phyloP scores from a whole-genome alignment of 23 red algal species.

The Gracilaria caudata region DNA sequence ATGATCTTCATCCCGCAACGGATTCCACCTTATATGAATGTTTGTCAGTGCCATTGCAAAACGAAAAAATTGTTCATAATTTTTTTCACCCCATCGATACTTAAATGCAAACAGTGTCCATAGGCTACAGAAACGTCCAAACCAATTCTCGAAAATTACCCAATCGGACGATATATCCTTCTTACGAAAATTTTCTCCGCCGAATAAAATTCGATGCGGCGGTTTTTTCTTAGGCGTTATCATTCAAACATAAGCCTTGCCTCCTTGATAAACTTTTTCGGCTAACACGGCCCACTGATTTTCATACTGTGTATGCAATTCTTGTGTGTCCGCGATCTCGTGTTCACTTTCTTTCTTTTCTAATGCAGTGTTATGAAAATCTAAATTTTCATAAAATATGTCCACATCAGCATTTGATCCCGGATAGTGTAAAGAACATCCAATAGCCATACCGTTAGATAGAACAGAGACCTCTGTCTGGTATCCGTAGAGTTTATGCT shows the following conservation, averaged over 20 bases:
- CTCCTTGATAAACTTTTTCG: constrained; percentile 59
- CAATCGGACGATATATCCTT: constrained; percentile 14
- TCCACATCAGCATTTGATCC: constrained; percentile 28
- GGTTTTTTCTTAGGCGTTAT: constrained; percentile 4
- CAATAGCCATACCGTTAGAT: constrained; percentile 1
- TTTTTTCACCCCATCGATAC: constrained; percentile 19
- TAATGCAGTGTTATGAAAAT: not conserved
- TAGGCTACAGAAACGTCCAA: not conserved
- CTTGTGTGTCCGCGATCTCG: not conserved
- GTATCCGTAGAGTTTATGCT: constrained; percentile 20
- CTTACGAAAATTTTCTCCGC: not conserved
- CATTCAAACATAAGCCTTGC: not conserved
- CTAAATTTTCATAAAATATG: constrained; percentile 12
- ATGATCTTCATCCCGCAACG: not conserved
- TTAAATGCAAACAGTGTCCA: constrained; percentile 2
- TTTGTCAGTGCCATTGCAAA: not conserved
- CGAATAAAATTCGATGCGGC: not conserved
- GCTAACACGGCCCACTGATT: not conserved
- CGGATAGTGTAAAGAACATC: not conserved
- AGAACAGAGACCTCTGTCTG: constrained; percentile 23
- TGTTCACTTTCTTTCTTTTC: not conserved
- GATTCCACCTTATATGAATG: not conserved
- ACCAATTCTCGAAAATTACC: constrained; percentile 45
- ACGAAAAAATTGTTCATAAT: not conserved
- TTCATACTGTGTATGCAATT: not conserved